phyloP scores from a whole-genome alignment of 2,329 filamentous ascomycete species.

The Salinomyces thailandicus region DNA sequence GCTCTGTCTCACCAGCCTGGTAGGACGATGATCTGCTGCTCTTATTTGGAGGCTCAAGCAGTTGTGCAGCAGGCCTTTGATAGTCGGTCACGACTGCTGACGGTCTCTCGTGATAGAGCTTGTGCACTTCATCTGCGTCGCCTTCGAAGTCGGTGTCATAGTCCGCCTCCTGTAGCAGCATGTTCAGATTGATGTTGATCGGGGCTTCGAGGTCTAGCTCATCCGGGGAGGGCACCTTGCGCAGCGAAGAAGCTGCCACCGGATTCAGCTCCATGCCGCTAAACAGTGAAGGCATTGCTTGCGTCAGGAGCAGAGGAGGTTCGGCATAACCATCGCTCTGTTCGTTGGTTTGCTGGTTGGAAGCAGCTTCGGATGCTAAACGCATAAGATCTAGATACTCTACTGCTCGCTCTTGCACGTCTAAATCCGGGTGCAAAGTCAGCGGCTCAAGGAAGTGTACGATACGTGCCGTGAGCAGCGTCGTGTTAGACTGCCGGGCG shows the following conservation, averaged over 20 bases:
- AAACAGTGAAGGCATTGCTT: conserved; percentile 83
- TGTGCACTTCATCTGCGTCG: conserved; percentile 34
- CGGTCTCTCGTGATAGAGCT: conserved; percentile 36
- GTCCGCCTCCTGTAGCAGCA: conserved; percentile 49
- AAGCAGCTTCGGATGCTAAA: conserved; percentile 70
- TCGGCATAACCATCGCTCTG: conserved; percentile 61
- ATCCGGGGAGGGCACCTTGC: conserved; percentile 69
- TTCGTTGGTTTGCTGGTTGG: conserved; percentile 47
- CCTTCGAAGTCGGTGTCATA: conserved; percentile 31
- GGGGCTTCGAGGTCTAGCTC: conserved; percentile 69
- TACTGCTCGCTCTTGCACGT: conserved; percentile 89
- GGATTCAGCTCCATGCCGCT: conserved; percentile 82
- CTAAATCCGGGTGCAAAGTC: conserved; percentile 70
- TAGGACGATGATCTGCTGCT: conserved; percentile 31
- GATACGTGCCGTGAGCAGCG: conserved; percentile 69
- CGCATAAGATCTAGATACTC: conserved; percentile 86
- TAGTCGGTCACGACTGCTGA: conserved; percentile 11
- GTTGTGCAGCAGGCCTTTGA: conserved; percentile 31
- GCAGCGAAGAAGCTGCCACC: conserved; percentile 70
- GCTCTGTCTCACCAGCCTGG: conserved; percentile 35
- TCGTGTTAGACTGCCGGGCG: conserved; percentile 61
- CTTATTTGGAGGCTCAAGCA: conserved; percentile 28
- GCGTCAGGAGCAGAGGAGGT: conserved; percentile 73
- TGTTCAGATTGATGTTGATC: conserved; percentile 64
- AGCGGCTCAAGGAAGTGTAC: conserved; percentile 73